A percentile compares a stretch with the other conserved stretches of the same genome.
phyloP scores from a whole-genome alignment of 192 early-diverging fungal species.

The Allomyces arbusculus region DNA sequence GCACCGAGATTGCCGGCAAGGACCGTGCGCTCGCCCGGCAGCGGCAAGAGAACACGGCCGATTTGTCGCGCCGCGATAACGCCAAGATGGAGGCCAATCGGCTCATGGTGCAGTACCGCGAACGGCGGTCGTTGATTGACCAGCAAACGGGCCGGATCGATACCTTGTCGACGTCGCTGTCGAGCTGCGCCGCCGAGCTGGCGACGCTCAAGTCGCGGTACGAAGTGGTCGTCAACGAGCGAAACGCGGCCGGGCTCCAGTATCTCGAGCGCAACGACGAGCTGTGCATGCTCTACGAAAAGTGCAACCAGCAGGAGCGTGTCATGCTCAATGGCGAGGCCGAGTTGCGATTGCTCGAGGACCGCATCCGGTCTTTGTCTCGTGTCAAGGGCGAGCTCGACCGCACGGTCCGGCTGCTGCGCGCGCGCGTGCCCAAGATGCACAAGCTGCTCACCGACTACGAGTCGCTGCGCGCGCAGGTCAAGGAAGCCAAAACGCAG shows the following conservation, averaged over 20 bases:
- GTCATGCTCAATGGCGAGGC: constrained; percentile 18
- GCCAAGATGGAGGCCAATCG: constrained; percentile 43
- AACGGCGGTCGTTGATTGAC: constrained; percentile 27
- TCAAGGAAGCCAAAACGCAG: background rate
- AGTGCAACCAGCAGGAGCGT: constrained; percentile 22
- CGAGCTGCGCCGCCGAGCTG: constrained; percentile 30
- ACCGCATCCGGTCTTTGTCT: background rate
- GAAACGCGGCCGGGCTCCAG: constrained; percentile 28
- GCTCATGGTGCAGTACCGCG: constrained; percentile 22
- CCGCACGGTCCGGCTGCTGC: background rate
- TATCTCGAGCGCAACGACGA: constrained; percentile 41
- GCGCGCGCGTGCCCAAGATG: background rate
- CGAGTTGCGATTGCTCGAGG: background rate
- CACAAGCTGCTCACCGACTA: background rate
- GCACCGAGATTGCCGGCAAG: constrained; percentile 32
- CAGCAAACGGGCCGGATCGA: constrained; percentile 35
- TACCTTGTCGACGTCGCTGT: constrained; percentile 27
- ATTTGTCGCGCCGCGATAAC: constrained; percentile 27
- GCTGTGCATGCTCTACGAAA: constrained; percentile 35
- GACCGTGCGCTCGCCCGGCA: constrained; percentile 31
- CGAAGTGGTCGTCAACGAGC: constrained; percentile 23
- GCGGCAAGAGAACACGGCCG: constrained; percentile 29
- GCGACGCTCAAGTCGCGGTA: constrained; percentile 20
- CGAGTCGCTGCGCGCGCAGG: background rate
- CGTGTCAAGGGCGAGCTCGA: background rate